Base-by-base conservation (phyloP, 768 basidiomycete genomes). In the Agaricus sinodeliciosus region DNA sequence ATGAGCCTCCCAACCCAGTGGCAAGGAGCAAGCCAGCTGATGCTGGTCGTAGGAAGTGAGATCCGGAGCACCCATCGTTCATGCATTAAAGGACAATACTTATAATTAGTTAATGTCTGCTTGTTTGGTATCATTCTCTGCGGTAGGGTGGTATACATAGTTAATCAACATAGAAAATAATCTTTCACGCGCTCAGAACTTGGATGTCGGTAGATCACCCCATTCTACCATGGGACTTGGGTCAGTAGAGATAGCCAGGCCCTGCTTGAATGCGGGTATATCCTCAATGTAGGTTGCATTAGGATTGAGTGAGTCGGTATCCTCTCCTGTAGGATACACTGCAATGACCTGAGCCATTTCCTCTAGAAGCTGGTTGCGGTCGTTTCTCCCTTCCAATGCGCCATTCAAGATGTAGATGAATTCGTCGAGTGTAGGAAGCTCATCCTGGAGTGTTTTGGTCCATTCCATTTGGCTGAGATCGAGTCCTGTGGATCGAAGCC, bases 181-280 rank as follows among this genome's bases (percentile, higher is more conserved):
- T n/a, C 11, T 12, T 26, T 11, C 4, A 18, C 16, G 43, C 19
- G 13, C 22, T 74, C 67, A 86, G 42, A 80, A 74, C 57, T 75
- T 83, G 2, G 85, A 65, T 5, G 69, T 64, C 16, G 85, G 86
- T 49, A 88, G 70, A 69, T 90, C 89, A 31, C 78, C 80, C 87
- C 87, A 90, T 47, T 81, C 69, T 0, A 83, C 84, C 58, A 92
- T 70, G 2, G 90, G 83, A 36, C 73, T 74, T n/a, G 87, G 79
- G 56, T 76, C 75, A 25, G 74, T 72, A 3, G 85, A 78, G 15
- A 74, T 66, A 39, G 65, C 62, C 47, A 94, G 67, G 8, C 72
- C 65, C 26, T 76, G 73, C 66, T 81, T 90, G 75, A 93, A 93
- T 25, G 66, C 68, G 54, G 78, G 71, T 28, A 82, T 63, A 61